These are phyloP conservation scores for Hanseniaspora taiwanica DNA, from an alignment of 805 yeast genomes.

Conservation along the genomic window DNA sequence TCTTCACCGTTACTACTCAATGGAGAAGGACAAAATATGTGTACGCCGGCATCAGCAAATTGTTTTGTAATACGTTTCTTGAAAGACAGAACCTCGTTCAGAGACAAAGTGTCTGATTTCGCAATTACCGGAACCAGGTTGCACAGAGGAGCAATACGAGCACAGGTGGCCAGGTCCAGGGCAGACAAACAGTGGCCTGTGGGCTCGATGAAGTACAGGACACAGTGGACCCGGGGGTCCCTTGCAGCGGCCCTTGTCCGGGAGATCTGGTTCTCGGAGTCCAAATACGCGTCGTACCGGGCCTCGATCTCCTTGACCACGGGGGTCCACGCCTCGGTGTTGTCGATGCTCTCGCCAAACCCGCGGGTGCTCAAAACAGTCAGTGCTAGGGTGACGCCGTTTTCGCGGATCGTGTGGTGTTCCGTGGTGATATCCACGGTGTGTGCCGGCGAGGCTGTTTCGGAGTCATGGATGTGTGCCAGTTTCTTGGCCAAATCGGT, in stretches of 20 bases:
- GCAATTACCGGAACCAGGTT: slow-evolving; percentile 92
- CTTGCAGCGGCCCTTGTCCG: slow-evolving; percentile 40
- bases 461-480: too few species aligned
- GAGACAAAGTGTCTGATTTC: slow-evolving; percentile 84
- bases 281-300: slow-evolving; percentile 80
- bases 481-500: slow-evolving; percentile 18
- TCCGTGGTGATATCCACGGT: too few species aligned
- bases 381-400: slow-evolving; percentile 76
- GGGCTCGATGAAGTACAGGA: slow-evolving; percentile 89
- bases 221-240: slow-evolving; percentile 87
- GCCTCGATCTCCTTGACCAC: slow-evolving; percentile 77
- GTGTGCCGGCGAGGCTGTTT: too few species aligned
- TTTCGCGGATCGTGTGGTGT: too few species aligned
- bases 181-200: slow-evolving; percentile 89
- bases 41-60: slow-evolving; percentile 58
- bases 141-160: slow-evolving; percentile 76
- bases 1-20: too few species aligned
- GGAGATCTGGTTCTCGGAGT: slow-evolving; percentile 73
- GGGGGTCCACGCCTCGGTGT: slow-evolving; percentile 74
- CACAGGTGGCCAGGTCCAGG: slow-evolving; percentile 79
- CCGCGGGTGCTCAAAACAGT: slow-evolving; percentile 87
- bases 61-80: slow-evolving; percentile 71
- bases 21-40: slow-evolving; percentile 68
- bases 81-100: slow-evolving; percentile 66
- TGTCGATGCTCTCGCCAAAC: slow-evolving; percentile 82